Conservation (phyloP, 768 basidiomycete species). For the Tremella yokohamensis region DNA sequence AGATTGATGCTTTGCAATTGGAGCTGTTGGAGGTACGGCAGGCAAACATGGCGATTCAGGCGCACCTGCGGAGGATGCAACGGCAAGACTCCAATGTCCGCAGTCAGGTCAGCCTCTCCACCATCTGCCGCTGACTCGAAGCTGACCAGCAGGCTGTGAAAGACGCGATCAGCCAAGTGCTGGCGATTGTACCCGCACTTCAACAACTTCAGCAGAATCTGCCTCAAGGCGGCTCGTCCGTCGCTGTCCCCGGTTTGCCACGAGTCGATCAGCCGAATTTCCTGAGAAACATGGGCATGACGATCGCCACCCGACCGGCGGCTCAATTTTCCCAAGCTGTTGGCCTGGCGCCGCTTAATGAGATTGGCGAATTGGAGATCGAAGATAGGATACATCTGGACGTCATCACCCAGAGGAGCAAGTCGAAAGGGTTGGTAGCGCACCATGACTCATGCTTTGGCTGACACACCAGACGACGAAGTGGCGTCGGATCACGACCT, state of each 20-base stretch:
- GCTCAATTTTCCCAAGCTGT: background rate
- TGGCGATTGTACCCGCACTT: conserved; percentile 12
- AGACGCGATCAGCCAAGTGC: conserved; percentile 12
- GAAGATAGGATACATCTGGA: conserved; percentile 1
- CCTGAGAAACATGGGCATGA: conserved; percentile 5
- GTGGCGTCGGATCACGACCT: background rate
- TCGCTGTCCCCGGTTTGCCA: background rate
- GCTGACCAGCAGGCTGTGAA: conserved; percentile 7
- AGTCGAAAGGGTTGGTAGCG: conserved; percentile 8
- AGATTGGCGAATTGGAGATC: conserved; percentile 4
- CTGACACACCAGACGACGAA: conserved; percentile 1
- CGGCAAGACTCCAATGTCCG: background rate
- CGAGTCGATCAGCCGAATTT: background rate
- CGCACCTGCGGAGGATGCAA: conserved; percentile 4
- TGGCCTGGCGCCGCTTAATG: conserved; percentile 4
- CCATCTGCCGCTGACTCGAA: background rate
- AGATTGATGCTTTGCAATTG: conserved; percentile 11
- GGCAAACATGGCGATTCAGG: conserved; percentile 5
- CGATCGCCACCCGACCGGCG: conserved; percentile 11
- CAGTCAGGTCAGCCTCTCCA: conserved; percentile 7
- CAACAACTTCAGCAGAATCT: conserved; percentile 8
- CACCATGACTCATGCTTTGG: background rate
- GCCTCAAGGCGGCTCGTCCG: background rate
- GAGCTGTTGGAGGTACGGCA: conserved; percentile 14
- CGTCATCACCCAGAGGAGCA: conserved; percentile 4